Evolutionary conservation across 1,139 yeast species (phyloP).

Genomic region (Pichia sp.): DNA sequence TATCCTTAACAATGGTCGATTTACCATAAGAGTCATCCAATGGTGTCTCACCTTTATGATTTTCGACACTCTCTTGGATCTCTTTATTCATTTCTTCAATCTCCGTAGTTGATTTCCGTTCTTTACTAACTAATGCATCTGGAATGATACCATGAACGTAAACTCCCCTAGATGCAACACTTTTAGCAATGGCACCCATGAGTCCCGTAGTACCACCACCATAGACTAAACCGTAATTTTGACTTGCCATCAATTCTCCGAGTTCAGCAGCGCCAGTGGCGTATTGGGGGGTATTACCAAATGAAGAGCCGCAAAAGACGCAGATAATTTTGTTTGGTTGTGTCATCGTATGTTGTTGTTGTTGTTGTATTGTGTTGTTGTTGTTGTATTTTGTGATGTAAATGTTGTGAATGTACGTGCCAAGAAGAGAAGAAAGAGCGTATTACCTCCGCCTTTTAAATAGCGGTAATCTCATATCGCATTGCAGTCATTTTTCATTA

Average conservation of each 20-base stretch:
- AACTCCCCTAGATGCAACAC: slow-evolving; percentile 60
- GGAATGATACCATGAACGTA: slow-evolving; percentile 86
- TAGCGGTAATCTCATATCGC: too few species aligned
- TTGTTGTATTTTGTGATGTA: too few species aligned
- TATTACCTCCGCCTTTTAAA: too few species aligned
- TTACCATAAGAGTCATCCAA: slow-evolving; percentile 59
- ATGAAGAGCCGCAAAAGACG: slow-evolving; percentile 83
- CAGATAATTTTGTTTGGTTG: slow-evolving; percentile 44
- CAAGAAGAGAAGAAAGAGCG: too few species aligned
- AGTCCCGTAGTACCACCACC: slow-evolving; percentile 89
- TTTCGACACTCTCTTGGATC: slow-evolving; percentile 38
- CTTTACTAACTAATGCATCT: slow-evolving; percentile 69
- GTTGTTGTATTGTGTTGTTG: too few species aligned
- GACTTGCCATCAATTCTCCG: slow-evolving; percentile 51
- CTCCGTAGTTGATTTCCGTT: slow-evolving; percentile 46
- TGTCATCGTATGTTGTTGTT: not conserved
- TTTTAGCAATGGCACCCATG: slow-evolving; percentile 81
- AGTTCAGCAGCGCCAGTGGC: slow-evolving; percentile 49
- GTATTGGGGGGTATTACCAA: slow-evolving; percentile 50
- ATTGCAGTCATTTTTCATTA: too few species aligned
- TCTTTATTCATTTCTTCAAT: slow-evolving; percentile 40
- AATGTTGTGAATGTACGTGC: too few species aligned
- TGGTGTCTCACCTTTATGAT: slow-evolving; percentile 57
- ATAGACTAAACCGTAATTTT: slow-evolving; percentile 72
- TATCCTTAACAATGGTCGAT: slow-evolving; percentile 76